Conservation (phyloP, 2,329 filamentous ascomycete genomes). For the Colletotrichum agaves region DNA sequence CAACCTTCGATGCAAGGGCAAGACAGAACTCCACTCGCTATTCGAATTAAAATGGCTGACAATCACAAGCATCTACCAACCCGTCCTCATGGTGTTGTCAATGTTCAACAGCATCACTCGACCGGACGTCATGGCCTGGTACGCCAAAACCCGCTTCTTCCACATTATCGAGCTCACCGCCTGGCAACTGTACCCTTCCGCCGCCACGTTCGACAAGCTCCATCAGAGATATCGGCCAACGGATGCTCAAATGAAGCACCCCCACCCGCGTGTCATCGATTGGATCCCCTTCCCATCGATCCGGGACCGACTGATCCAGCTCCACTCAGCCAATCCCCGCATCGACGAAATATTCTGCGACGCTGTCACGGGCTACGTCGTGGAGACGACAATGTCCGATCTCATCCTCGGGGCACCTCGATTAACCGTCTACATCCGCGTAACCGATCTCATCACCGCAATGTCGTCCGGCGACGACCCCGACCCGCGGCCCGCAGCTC, state of each 20-base stretch:
- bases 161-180: slow-evolving; percentile 49
- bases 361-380: slow-evolving; percentile 47
- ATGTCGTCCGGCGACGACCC: slow-evolving; percentile 7
- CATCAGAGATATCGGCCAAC: slow-evolving; percentile 46
- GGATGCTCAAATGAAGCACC: slow-evolving; percentile 39
- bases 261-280: slow-evolving; percentile 42
- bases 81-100: slow-evolving; percentile 45
- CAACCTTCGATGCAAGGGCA: slow-evolving; percentile 24
- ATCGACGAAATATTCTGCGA: slow-evolving; percentile 49
- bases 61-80: slow-evolving; percentile 40
- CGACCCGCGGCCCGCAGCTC: slow-evolving; percentile 4
- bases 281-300: slow-evolving; percentile 45
- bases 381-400: slow-evolving; percentile 45
- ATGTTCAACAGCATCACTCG: slow-evolving; percentile 50
- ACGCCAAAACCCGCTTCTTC: slow-evolving; percentile 53
- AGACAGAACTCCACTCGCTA: neutral
- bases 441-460: slow-evolving; percentile 45
- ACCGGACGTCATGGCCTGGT: slow-evolving; percentile 49
- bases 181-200: slow-evolving; percentile 46
- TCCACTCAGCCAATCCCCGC: slow-evolving; percentile 45
- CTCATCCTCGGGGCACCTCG: slow-evolving; percentile 42
- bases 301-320: slow-evolving; percentile 44
- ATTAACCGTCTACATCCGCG: slow-evolving; percentile 44
- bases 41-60: too few species aligned
- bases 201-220: slow-evolving; percentile 42